Percentiles rank a stretch among this genome's conserved stretches.
phyloP scores from a whole-genome alignment of 73 alveolate species.

The Paramecium tetraurelia region DNA sequence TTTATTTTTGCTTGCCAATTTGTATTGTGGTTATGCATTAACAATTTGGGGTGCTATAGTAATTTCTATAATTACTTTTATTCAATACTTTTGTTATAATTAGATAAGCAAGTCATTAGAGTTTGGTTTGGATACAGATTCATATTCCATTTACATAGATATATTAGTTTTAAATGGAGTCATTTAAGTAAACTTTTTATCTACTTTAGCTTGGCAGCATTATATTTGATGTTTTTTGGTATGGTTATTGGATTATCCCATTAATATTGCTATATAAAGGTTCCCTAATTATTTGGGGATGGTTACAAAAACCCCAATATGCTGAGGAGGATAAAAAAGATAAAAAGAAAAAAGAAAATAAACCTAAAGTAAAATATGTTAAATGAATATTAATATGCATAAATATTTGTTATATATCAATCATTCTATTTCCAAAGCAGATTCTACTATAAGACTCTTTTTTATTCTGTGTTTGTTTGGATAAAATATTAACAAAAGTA shows the following conservation, averaged over 20 bases:
- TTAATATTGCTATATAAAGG: background rate
- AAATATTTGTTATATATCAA: background rate
- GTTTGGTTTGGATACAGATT: background rate
- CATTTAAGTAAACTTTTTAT: background rate
- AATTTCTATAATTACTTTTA: background rate
- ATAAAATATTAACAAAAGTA: background rate
- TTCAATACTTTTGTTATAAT: slow-evolving; percentile 7
- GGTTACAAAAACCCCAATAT: slow-evolving; percentile 22
- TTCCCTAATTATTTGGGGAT: background rate
- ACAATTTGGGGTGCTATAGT: background rate
- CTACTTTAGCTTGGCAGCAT: background rate
- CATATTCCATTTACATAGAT: slow-evolving; percentile 21
- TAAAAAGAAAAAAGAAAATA: slow-evolving; percentile 7
- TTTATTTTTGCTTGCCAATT: background rate
- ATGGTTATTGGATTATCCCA: slow-evolving; percentile 30
- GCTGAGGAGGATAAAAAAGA: slow-evolving; percentile 1
- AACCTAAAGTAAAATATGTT: slow-evolving; percentile 26
- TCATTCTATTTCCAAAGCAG: background rate
- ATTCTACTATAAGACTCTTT: background rate
- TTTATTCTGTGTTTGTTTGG: background rate
- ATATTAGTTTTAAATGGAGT: background rate
- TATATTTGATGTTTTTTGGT: background rate
- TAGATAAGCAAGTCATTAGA: slow-evolving; percentile 1
- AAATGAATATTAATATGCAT: background rate
- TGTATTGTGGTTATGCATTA: background rate